Evolutionary conservation across 768 basidiomycete species (phyloP).

Genomic region (Lentinula sp.): DNA sequence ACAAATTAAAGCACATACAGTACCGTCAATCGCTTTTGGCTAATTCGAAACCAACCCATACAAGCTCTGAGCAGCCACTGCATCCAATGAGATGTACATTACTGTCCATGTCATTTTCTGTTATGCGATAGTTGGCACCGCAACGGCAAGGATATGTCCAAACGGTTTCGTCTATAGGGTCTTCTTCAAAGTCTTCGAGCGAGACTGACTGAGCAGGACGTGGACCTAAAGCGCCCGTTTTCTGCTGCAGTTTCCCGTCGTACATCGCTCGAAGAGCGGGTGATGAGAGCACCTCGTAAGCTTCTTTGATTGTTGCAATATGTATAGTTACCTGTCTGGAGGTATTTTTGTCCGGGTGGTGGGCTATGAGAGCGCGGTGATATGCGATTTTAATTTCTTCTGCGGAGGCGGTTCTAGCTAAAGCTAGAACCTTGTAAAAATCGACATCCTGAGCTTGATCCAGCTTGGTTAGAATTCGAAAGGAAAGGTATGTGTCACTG

Average conservation of each 20-base stretch:
- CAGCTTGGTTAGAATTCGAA: slow-evolving; percentile 7
- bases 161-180: slow-evolving; percentile 20
- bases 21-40: slow-evolving; percentile 4
- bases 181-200: slow-evolving; percentile 61
- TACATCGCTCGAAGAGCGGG: slow-evolving; percentile 42
- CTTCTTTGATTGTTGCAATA: slow-evolving; percentile 59
- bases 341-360: slow-evolving; percentile 57
- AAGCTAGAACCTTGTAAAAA: slow-evolving; percentile 55
- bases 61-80: slow-evolving; percentile 69
- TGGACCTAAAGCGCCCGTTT: slow-evolving; percentile 25
- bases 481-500: not conserved
- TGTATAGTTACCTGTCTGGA: slow-evolving; percentile 14
- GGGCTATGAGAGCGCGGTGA: slow-evolving; percentile 54
- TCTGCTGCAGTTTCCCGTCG: slow-evolving; percentile 25
- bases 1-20: not conserved
- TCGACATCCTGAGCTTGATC: slow-evolving; percentile 22
- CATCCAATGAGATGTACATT: slow-evolving; percentile 73
- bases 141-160: slow-evolving; percentile 71
- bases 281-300: slow-evolving; percentile 57
- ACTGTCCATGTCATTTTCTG: slow-evolving; percentile 52
- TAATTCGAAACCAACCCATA: slow-evolving; percentile 82
- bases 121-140: slow-evolving; percentile 59
- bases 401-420: slow-evolving; percentile 41
- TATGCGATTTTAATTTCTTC: slow-evolving; percentile 61
- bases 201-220: slow-evolving; percentile 77